A percentile compares a stretch with the other conserved stretches of the same genome.
Evolutionary conservation across 2,329 filamentous ascomycete species (phyloP).

Genomic region (Colletotrichum lini): DNA sequence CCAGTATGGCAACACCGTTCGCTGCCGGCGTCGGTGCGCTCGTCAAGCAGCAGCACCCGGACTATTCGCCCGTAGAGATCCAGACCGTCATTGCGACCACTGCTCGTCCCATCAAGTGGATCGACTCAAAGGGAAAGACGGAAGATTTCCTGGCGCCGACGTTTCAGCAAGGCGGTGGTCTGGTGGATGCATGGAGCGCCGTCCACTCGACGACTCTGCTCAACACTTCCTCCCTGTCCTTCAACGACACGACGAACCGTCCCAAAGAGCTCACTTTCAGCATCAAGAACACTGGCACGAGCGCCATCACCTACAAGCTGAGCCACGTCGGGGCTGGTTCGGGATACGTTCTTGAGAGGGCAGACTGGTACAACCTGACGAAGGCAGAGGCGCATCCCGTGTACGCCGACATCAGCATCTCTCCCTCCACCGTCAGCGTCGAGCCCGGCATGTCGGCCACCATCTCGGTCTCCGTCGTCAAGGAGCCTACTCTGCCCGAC

Average conservation of each 20-base stretch:
- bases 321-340: constrained; percentile 48
- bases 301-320: constrained; percentile 51
- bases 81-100: constrained; percentile 46
- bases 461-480: constrained; percentile 44
- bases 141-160: constrained; percentile 47
- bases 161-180: constrained; percentile 56
- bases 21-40: constrained; percentile 55
- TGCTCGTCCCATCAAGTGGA: constrained; percentile 44
- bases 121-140: constrained; percentile 33
- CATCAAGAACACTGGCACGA: constrained; percentile 53
- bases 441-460: constrained; percentile 35
- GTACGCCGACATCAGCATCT: constrained; percentile 20
- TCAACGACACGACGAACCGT: constrained; percentile 58
- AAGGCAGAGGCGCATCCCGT: constrained; percentile 1
- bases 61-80: constrained; percentile 43
- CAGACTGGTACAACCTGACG: constrained; percentile 17
- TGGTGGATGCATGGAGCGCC: constrained; percentile 54
- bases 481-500: constrained; percentile 20
- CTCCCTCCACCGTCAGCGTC: constrained; percentile 40
- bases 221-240: constrained; percentile 51
- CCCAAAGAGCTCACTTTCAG: constrained; percentile 49
- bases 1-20: constrained; percentile 62
- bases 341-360: constrained; percentile 49
- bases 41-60: constrained; percentile 41
- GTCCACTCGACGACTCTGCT: constrained; percentile 52